Evolutionary conservation across 371 early-diverging fungal genomes (phyloP).

Genomic region (Rhizopus delemar): DNA sequence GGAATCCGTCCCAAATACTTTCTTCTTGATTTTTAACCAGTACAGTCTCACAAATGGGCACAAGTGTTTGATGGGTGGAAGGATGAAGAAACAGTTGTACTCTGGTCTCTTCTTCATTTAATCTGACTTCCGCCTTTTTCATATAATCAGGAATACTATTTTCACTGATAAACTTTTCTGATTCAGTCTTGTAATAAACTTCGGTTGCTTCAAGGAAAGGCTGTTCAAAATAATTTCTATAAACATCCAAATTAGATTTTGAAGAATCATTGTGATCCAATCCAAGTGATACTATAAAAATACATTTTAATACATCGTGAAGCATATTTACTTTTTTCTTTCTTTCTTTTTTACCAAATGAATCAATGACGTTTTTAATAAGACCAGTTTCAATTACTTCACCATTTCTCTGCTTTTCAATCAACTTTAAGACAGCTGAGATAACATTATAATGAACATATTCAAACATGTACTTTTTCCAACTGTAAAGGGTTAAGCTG

Average conservation of each 20-base stretch:
- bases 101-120: constrained; percentile 88
- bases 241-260: constrained; percentile 83
- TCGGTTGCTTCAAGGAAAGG: constrained; percentile 81
- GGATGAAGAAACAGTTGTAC: constrained; percentile 86
- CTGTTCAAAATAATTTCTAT: constrained; percentile 79
- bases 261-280: constrained; percentile 80
- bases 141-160: constrained; percentile 92
- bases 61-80: constrained; percentile 75
- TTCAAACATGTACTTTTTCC: constrained; percentile 87
- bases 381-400: constrained; percentile 86
- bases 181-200: constrained; percentile 84
- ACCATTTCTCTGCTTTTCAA: constrained; percentile 86
- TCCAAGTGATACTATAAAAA: constrained; percentile 73
- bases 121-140: constrained; percentile 85
- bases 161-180: constrained; percentile 81
- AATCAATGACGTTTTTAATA: constrained; percentile 87
- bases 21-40: constrained; percentile 82
- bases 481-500: constrained; percentile 82
- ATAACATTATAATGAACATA: constrained; percentile 78
- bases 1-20: constrained; percentile 87
- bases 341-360: constrained; percentile 65
- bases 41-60: constrained; percentile 78
- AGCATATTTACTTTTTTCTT: neutral
- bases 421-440: constrained; percentile 79
- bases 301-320: neutral